Evolutionary conservation across 2,329 filamentous ascomycete species (phyloP).

Genomic region (Venturia aucupariae): DNA sequence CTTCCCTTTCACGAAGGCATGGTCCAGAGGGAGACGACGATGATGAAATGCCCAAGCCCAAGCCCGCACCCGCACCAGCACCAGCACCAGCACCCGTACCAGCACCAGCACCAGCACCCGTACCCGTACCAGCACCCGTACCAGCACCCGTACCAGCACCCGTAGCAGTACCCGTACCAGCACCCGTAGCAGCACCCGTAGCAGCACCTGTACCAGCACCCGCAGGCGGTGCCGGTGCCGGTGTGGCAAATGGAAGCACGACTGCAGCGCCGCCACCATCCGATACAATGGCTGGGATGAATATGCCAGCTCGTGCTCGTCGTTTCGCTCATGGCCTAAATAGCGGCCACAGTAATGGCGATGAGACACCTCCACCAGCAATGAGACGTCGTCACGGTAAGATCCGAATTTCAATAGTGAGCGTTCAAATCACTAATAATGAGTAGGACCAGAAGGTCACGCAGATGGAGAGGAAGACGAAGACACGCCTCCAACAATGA

Average conservation of each 20-base stretch:
- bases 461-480: background rate
- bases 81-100: no score
- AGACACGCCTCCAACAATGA: background rate
- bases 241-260: background rate
- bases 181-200: no score
- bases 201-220: no score
- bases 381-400: background rate
- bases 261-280: background rate
- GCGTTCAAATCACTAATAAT: background rate
- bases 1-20: background rate
- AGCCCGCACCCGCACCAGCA: background rate
- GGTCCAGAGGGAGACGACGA: conserved; percentile 1
- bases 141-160: no score
- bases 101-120: no score
- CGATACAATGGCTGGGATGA: background rate
- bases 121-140: no score
- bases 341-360: background rate
- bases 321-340: background rate
- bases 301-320: background rate
- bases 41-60: background rate
- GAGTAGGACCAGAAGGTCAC: background rate
- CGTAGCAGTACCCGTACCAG: no score
- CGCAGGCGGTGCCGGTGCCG: background rate
- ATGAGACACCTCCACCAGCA: background rate
- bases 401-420: background rate